Base-by-base conservation (phyloP, 176 grass and related monocot species). In the Chrysopogon serrulatus region DNA sequence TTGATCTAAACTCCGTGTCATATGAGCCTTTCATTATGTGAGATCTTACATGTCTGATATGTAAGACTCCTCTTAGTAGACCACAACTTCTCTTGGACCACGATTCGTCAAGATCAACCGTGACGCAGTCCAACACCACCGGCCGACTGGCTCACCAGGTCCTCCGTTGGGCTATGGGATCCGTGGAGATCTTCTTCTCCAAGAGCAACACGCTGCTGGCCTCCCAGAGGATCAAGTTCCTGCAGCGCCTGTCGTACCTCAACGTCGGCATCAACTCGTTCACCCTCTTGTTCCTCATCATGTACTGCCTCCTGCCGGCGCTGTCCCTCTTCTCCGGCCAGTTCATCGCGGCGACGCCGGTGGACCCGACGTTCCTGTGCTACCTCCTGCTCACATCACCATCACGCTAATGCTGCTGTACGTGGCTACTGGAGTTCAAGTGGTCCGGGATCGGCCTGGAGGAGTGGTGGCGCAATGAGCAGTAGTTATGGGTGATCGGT, bases 231-330 rank as follows among this genome's bases (percentile, higher is more conserved):
- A 90, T 97, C 84, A 97, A 94, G 76, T 98, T 98, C 84, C 92
- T 98, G 40, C 93, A 92, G 86, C 88, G 93, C 19, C 73, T 96
- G 23, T 66, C 94, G 10, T 97, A 97, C 83, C 90, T 97, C 81
- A 97, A 97, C 87, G 94, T 97, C 21, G 91, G 94, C 51, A 91
- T 97, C 82, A 93, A 97, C 82, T 89, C 91, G 6, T 93, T 97
- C 88, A 97, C 94, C 8, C 93, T 91, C 6, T 81, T 97, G 49
- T 97, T 97, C 68, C 94, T 96, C 82, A 82, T 89, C 83, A 84
- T 87, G 79, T 96, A 96, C 83, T 91, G 94, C 91, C 88, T 93
- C 34, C 88, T 93, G 5, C 94, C 94, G 23, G 91, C 88, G 71
- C 86, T 96, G 24, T 96, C 88, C 10, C 94, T 96, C 91, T 96